Evolutionary conservation across 768 basidiomycete genomes (phyloP), one percentile per base, ranked within the genome.

Genomic region (Leccinum fibrillosum): DNA sequence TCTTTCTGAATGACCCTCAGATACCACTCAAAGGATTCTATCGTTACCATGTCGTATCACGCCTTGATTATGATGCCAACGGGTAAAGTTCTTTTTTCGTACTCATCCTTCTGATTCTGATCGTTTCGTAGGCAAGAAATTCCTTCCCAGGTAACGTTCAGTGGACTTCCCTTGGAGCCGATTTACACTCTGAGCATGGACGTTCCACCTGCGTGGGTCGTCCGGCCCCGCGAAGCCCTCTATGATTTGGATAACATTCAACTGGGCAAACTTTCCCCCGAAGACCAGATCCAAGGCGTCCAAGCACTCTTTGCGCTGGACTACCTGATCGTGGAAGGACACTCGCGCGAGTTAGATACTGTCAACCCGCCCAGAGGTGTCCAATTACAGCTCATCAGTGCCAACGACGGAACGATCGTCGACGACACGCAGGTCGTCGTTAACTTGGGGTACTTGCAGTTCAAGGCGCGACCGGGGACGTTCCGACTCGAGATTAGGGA

Each of bases 161-260:
- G 78, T 9, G 80, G 80, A 53, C 78, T 99, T 9, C 94, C 96
- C 0, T 71, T 81, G 2, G 89, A 94, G 11, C 92, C 94, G 0
- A 92, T 99, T 56, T 93, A 94, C 65, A 98, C 96, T 0, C 80
- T 98, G n/a, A 85, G 86, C 4, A 88, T 97, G 83, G 96, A 98
- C 53, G 87, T 93, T 2, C 92, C 91, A 5, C 78, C 86, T 2
- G 85, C 96, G 0, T 99, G 97, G 97, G 85, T 98, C 7, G 94
- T 94, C 26, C 87, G 92, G 11, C 97, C 96, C 1, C 84, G 86
- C 12, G 86, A 92, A 66, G 89, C 95, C 0, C 77, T 87, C 1
- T 92, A 97, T 63, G 96, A 99, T 70, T 83, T 98, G 26, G 96
- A 99, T 75, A 99, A 99, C 71, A 89, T 99, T 57, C 90, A 94